Base-by-base conservation (phyloP, 2,329 filamentous ascomycete genomes). In the Fusarium falciforme region DNA sequence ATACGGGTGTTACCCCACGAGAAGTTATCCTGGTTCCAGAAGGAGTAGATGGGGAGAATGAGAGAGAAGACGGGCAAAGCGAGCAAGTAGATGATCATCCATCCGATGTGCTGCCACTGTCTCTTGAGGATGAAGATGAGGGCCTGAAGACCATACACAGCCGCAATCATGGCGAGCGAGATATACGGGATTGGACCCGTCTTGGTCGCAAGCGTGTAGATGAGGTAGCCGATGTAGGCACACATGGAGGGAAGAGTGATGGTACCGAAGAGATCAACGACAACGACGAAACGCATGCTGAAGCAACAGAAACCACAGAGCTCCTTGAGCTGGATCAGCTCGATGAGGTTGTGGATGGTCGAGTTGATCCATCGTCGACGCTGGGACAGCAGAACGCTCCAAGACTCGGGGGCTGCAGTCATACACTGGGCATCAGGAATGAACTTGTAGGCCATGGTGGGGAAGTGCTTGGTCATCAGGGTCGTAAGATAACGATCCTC, bases 1-100 rank as follows among this genome's bases (percentile, higher is more conserved):
- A 99, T 91, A 89, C 96, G 95, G 1, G 96, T 99, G 85, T 96
- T 98, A 88, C 96, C 96, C 96, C 96, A 99, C 2, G 92, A 92
- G 88, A 99, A 99, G 85, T 99, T 96, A 84, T 99, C 96, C 83
- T 98, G 95, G 84, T 98, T 97, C 96, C 96, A 99, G 92, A 99
- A 99, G 0, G 96, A 98, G 86, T 98, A 99, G 73, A 99, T 86
- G 1, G 96, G 96, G 14, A 99, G 89, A 72, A 97, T 81, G 78
- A 99, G 94, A 5, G 93, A 96, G 86, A 96, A 98, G 77, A 99
- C 93, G 0, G 96, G 96, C 86, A 93, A 98, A 4, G 96, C 96
- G n/a, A 97, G 77, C 72, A 99, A 89, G 85, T 99, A 99, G 81
- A 99, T 98, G 75, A 99, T 93, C 95, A 99, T 98, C 96, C 96